phyloP scores from a whole-genome alignment of 2,329 filamentous ascomycete genomes.

The Trichoderma aggressivum region DNA sequence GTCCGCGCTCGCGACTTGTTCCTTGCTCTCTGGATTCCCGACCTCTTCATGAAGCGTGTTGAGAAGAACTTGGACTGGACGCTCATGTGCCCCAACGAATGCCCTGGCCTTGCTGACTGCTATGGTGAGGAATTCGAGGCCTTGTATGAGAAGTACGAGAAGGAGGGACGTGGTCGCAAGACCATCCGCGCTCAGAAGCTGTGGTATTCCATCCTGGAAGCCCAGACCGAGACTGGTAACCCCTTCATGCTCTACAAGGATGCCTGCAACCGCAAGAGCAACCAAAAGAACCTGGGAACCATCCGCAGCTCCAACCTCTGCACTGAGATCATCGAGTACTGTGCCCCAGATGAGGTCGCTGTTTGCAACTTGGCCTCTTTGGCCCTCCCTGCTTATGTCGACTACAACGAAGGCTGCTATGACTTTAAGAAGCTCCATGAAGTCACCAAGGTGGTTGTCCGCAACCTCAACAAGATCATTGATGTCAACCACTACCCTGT shows the following conservation, averaged over 20 bases:
- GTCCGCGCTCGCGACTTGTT: slow-evolving; percentile 95
- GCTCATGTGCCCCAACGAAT: slow-evolving; percentile 96
- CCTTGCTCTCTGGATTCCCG: slow-evolving; percentile 96
- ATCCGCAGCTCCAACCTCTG: slow-evolving; percentile 98
- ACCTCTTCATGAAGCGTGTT: slow-evolving; percentile 99
- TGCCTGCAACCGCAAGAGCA: slow-evolving; percentile 96
- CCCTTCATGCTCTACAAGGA: slow-evolving; percentile 99
- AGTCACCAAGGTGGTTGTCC: slow-evolving; percentile 85
- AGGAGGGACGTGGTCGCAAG: slow-evolving; percentile 79
- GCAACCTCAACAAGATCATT: slow-evolving; percentile 97
- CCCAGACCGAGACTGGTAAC: slow-evolving; percentile 97
- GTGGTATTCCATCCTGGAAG: slow-evolving; percentile 97
- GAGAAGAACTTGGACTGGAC: slow-evolving; percentile 97
- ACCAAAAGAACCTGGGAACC: slow-evolving; percentile 99
- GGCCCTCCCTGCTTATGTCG: slow-evolving; percentile 85
- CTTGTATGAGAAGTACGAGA: slow-evolving; percentile 90
- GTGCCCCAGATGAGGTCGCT: slow-evolving; percentile 92
- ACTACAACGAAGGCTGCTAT: slow-evolving; percentile 78
- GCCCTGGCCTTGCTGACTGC: slow-evolving; percentile 88
- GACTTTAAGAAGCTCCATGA: slow-evolving; percentile 98
- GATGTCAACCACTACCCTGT: slow-evolving; percentile 99
- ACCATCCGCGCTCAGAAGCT: slow-evolving; percentile 98
- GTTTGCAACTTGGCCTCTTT: slow-evolving; percentile 97
- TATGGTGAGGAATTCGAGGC: slow-evolving; percentile 97
- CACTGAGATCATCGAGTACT: slow-evolving; percentile 98